Percentiles rank a stretch among this genome's conserved stretches.
These are phyloP conservation scores for Vigna unguiculata DNA, from an alignment of 306 rosid genomes.

Conservation along the genomic window DNA sequence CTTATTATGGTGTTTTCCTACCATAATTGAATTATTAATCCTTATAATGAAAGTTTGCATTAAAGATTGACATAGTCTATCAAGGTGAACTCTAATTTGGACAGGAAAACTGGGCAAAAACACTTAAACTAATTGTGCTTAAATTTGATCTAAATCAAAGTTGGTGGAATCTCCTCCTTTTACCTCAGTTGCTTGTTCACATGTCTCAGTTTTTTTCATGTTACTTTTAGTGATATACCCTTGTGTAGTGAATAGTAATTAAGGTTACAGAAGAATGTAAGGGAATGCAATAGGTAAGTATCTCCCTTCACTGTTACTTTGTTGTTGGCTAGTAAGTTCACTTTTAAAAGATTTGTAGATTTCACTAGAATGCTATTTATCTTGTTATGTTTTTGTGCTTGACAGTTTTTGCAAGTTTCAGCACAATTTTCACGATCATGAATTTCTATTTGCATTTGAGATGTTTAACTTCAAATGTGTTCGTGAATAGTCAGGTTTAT, in stretches of 20 bases:
- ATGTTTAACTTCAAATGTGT: slow-evolving; percentile 12
- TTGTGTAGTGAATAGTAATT: neutral
- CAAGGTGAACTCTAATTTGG: neutral
- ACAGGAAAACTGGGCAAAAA: neutral
- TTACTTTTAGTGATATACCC: neutral
- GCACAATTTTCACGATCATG: neutral
- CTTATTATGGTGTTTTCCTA: neutral
- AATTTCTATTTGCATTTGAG: slow-evolving; percentile 4
- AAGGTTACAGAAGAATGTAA: too few species aligned
- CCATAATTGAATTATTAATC: neutral
- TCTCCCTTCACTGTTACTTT: neutral
- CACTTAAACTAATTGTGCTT: neutral
- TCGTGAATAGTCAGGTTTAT: slow-evolving; percentile 2
- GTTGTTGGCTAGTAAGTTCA: neutral
- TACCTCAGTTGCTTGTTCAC: slow-evolving; percentile 11
- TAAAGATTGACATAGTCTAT: neutral
- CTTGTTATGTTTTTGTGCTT: neutral
- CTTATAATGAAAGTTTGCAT: neutral
- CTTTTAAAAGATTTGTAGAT: neutral
- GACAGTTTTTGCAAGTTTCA: neutral
- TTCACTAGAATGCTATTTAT: neutral
- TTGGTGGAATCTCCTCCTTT: neutral
- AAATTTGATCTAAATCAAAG: neutral
- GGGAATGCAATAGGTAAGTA: too few species aligned
- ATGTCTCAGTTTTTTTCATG: slow-evolving; percentile 5